Base-by-base conservation (phyloP, 179 eudicot genomes). In the Drosera spatulata region DNA sequence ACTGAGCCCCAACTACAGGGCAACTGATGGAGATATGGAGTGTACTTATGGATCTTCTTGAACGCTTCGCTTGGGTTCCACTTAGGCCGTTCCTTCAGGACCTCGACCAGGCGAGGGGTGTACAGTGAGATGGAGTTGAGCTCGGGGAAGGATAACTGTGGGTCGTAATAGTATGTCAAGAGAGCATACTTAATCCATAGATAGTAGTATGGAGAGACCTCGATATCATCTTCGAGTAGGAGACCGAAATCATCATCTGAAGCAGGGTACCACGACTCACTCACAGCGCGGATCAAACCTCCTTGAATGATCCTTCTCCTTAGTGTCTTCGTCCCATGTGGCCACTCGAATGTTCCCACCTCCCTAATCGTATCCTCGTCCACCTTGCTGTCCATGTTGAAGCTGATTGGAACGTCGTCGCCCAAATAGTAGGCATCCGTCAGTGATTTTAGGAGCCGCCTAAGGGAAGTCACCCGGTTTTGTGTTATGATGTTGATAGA, bases 1-100 rank as follows among this genome's bases (percentile, higher is more conserved):
- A 91, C 89, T 0, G 98, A 91, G 0, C 96, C 98, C 98, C 98
- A 91, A 54, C 98, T 91, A 61, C 96, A 88, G 6, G 96, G 95
- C 3, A 91, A 70, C 61, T 91, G 98, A 64, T 91, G 98, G 52
- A 91, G 88, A 38, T 91, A 91, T 1, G 98, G 97, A 10, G 95
- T 91, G 83, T 91, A 84, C 67, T 96, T 91, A 61, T 91, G 98
- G 45, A 80, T 84, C 8, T 56, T 73, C 56, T 79, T 76, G 74
- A 91, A 91, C 77, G 65, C 84, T 9, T 84, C 89, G 0, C 96
- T 88, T 5, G 91, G 81, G 54, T 91, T 88, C 98, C 96, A 91
- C 54, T 82, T 91, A 0, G 96, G 96, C 61, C 98, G 66, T 60
- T 89, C 98, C 66, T 91, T 91, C 4, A 91, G 93, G 1, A 91